These are phyloP conservation scores for Rubroboletus satanas DNA, from an alignment of 768 basidiomycete genomes.

Conservation along the genomic window DNA sequence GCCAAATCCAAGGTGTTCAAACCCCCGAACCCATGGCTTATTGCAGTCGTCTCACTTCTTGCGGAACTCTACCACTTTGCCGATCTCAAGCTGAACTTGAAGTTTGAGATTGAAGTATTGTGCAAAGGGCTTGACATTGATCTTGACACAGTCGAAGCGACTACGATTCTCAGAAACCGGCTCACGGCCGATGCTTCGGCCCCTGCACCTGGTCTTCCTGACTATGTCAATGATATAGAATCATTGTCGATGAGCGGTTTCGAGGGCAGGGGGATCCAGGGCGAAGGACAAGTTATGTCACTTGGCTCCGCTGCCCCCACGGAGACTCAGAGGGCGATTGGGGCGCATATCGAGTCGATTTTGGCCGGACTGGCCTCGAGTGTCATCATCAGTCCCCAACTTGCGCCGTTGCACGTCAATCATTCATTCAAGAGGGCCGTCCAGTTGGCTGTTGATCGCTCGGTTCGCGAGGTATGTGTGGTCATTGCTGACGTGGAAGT, in stretches of 20 bases:
- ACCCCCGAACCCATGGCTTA: conserved; percentile 97
- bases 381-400: conserved; percentile 74
- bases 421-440: conserved; percentile 87
- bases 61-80: conserved; percentile 97
- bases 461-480: conserved; percentile 79
- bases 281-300: conserved; percentile 59
- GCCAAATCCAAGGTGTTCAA: conserved; percentile 88
- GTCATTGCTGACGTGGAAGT: neutral
- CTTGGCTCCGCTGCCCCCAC: conserved; percentile 58
- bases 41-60: conserved; percentile 89
- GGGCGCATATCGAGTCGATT: conserved; percentile 78
- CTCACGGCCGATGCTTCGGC: conserved; percentile 53
- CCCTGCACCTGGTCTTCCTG: conserved; percentile 59
- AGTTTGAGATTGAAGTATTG: conserved; percentile 97
- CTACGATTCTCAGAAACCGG: conserved; percentile 76
- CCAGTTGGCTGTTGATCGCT: conserved; percentile 85
- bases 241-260: conserved; percentile 73
- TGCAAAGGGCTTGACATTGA: conserved; percentile 91
- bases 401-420: conserved; percentile 71
- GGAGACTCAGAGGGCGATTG: conserved; percentile 64
- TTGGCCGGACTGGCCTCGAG: conserved; percentile 64
- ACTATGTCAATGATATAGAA: conserved; percentile 79
- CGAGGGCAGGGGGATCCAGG: conserved; percentile 45
- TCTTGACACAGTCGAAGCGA: conserved; percentile 78
- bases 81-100: conserved; percentile 92